Percentiles rank a stretch among this genome's conserved stretches.
Conservation (phyloP, 768 basidiomycete species). For the Podaxis sp. region DNA sequence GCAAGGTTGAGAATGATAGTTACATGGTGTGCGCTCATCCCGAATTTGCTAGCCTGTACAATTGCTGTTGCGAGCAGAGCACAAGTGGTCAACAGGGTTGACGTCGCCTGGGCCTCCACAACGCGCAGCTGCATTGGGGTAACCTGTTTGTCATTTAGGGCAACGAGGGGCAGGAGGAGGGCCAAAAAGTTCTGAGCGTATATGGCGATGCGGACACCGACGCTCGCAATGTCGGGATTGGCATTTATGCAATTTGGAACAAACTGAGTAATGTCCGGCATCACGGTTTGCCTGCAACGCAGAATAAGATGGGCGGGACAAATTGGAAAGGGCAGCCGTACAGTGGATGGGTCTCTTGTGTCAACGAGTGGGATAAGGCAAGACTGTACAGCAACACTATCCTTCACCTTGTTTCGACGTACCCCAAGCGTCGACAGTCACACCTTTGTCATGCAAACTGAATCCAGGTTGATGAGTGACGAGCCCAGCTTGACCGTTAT, state of each 20-base stretch:
- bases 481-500: too few species aligned
- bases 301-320: too few species aligned
- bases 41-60: conserved; percentile 19
- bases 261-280: background rate
- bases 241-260: background rate
- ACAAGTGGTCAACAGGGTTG: conserved; percentile 25
- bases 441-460: too few species aligned
- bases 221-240: conserved; percentile 18
- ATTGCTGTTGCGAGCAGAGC: conserved; percentile 26
- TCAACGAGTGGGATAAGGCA: too few species aligned
- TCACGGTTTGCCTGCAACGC: too few species aligned
- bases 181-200: conserved; percentile 27
- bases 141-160: conserved; percentile 22
- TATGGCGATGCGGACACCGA: conserved; percentile 27
- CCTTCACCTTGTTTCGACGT: too few species aligned
- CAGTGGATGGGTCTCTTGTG: too few species aligned
- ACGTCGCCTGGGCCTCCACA: conserved; percentile 15
- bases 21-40: conserved; percentile 21
- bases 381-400: too few species aligned
- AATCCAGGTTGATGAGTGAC: too few species aligned
- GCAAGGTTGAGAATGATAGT: conserved; percentile 25
- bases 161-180: conserved; percentile 23
- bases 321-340: too few species aligned
- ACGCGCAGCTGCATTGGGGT: conserved; percentile 18
- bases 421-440: too few species aligned